Percentiles rank a stretch among this genome's conserved stretches.
These are phyloP conservation scores for Seiridium unicorne DNA, from an alignment of 2,329 filamentous ascomycete species.

Conservation along the genomic window DNA sequence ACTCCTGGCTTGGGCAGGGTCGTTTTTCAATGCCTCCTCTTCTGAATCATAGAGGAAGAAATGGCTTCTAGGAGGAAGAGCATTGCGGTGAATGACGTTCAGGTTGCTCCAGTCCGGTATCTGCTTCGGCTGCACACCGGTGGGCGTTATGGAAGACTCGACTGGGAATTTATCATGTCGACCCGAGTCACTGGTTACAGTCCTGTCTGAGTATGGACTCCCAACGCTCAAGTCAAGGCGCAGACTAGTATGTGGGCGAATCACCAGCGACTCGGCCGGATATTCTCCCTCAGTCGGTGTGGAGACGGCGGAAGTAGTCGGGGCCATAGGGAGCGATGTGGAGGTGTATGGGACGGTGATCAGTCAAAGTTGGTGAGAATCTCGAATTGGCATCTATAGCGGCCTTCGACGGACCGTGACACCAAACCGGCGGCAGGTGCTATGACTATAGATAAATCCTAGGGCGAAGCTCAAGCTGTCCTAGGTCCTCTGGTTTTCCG, in stretches of 20 bases:
- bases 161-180: neutral
- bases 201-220: neutral
- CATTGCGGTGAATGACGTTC: conserved; percentile 57
- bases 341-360: neutral
- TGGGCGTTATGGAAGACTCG: neutral
- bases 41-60: conserved; percentile 53
- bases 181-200: neutral
- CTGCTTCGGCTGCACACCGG: conserved; percentile 24
- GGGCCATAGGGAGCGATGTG: conserved; percentile 8
- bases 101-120: conserved; percentile 62
- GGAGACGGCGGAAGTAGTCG: neutral
- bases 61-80: conserved; percentile 53
- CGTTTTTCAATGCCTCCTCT: conserved; percentile 43
- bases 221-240: neutral
- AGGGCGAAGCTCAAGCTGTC: too few relatives aligned
- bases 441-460: too few relatives aligned
- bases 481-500: too few relatives aligned
- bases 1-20: conserved; percentile 36
- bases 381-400: neutral
- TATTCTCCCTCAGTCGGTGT: neutral
- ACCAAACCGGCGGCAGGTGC: too few relatives aligned
- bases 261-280: conserved; percentile 4
- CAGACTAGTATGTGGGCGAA: conserved; percentile 4
- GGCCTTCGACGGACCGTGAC: too few relatives aligned
- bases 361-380: conserved; percentile 1